Evolutionary conservation across 164 flowering plant species (phyloP).

Genomic region (Berberis vulgaris): DNA sequence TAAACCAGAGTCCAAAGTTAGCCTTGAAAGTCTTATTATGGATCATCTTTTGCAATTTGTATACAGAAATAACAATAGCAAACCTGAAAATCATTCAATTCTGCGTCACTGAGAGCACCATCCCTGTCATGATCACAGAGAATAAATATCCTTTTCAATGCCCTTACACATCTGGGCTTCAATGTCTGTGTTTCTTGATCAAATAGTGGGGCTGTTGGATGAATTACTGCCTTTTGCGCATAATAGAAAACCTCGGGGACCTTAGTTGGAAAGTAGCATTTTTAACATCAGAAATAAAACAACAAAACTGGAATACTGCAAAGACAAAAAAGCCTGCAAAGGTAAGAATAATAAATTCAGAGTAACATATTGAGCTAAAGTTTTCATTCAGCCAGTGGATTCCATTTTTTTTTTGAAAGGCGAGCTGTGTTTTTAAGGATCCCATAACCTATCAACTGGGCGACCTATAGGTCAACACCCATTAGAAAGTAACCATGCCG

Average conservation of each 20-base stretch:
- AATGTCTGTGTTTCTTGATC: conserved; percentile 48
- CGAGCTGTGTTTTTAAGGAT: no score
- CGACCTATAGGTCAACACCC: no score
- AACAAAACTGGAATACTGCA: neutral
- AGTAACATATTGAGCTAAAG: no score
- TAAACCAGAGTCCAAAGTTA: neutral
- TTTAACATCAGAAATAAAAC: neutral
- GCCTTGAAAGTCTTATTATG: neutral
- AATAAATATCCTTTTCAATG: conserved; percentile 61
- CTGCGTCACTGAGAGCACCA: conserved; percentile 63
- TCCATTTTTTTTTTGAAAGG: no score
- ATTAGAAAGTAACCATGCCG: no score
- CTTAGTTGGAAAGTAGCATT: conserved; percentile 25
- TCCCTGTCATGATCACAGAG: conserved; percentile 68
- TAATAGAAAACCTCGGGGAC: conserved; percentile 93
- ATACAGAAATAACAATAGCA: neutral
- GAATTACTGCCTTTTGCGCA: conserved; percentile 88
- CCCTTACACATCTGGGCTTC: conserved; percentile 57
- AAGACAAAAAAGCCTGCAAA: no score
- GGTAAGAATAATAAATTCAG: no score
- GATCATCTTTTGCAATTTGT: no score
- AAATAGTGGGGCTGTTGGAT: conserved; percentile 5
- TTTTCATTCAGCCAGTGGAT: no score
- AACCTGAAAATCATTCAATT: conserved; percentile 89
- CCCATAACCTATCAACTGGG: no score